These are phyloP conservation scores for Aspergillus phoenicis DNA, from an alignment of 2,329 filamentous ascomycete genomes.

Conservation along the genomic window DNA sequence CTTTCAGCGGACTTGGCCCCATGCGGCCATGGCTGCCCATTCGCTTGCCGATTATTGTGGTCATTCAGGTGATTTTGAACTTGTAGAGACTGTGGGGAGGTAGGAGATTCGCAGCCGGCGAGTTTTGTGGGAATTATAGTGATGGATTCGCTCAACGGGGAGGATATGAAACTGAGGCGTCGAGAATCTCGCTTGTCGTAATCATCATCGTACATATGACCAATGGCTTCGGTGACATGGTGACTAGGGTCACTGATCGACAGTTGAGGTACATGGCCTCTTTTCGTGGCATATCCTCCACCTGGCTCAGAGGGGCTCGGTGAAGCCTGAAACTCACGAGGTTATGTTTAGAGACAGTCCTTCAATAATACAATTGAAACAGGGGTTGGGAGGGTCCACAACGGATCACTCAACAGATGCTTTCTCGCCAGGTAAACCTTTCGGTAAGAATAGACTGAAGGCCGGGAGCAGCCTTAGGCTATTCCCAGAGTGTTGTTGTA, in stretches of 20 bases:
- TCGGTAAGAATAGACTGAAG: background rate
- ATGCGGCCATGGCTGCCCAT: slow-evolving; percentile 37
- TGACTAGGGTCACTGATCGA: slow-evolving; percentile 86
- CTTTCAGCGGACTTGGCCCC: slow-evolving; percentile 43
- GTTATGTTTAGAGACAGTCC: slow-evolving; percentile 13
- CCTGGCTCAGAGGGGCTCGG: slow-evolving; percentile 43
- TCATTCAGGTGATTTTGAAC: slow-evolving; percentile 38
- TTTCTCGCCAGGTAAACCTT: background rate
- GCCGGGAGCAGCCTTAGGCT: background rate
- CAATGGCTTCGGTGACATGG: slow-evolving; percentile 92
- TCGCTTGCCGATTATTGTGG: slow-evolving; percentile 30
- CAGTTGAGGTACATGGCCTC: slow-evolving; percentile 62
- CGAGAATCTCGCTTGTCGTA: slow-evolving; percentile 64
- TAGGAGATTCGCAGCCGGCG: slow-evolving; percentile 30
- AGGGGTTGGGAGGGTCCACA: slow-evolving; percentile 4
- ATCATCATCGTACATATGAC: slow-evolving; percentile 82
- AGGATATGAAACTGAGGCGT: slow-evolving; percentile 73
- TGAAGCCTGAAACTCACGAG: slow-evolving; percentile 41
- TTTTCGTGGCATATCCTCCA: slow-evolving; percentile 54
- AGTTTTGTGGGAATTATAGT: slow-evolving; percentile 40
- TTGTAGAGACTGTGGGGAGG: slow-evolving; percentile 32
- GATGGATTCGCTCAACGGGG: slow-evolving; percentile 49
- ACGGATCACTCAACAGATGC: background rate
- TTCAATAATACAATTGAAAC: background rate
- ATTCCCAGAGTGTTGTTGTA: background rate